Base-by-base conservation (phyloP, 495 filamentous ascomycete genomes). In the Collariella sp. region DNA sequence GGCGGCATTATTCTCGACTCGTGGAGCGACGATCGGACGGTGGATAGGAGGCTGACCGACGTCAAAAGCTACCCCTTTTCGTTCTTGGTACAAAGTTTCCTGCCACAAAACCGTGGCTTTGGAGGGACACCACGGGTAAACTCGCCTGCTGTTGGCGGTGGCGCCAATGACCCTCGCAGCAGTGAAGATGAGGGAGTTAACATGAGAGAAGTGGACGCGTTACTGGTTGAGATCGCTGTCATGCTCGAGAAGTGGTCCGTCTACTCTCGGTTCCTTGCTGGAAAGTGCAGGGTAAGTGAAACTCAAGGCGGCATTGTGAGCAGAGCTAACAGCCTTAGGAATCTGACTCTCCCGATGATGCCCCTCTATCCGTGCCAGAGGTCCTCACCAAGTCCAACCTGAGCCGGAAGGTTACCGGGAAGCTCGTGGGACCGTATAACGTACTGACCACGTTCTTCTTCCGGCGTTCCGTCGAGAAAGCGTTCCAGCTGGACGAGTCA, bases 401-500 rank as follows among this genome's bases (percentile, higher is more conserved):
- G 35, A 70, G 75, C 44, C 79, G 76, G 50, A 97, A 96, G 66
- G 79, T 96, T 33, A 74, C 79, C 15, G 79, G 82, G 23, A 82
- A 82, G 46, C 78, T 97, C 0, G 73, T 83, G 26, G 70, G 73
- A 11, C 88, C 93, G 1, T 96, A 95, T 74, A 91, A 91, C 60
- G 70, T 74, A 38, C 86, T 98, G 79, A 89, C 88, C 6, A 90
- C 84, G 20, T 98, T 98, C 75, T 96, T 96, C 81, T 87, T 95
- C 73, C 86, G 93, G 7, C 83, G 93, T 43, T 94, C 89, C 15
- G 89, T 98, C 12, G 93, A 98, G 61, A 96, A 93, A 66, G 89
- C 93, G 3, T 98, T 98, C 70, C 93, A 97, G 68, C 76, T 98
- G n/a, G 94, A 98, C 66, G 94, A 98, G 69, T 79, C 82, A n/a